Evolutionary conservation across 352 stramenopile species (phyloP).

Genomic region (Phytophthora ramorum): DNA sequence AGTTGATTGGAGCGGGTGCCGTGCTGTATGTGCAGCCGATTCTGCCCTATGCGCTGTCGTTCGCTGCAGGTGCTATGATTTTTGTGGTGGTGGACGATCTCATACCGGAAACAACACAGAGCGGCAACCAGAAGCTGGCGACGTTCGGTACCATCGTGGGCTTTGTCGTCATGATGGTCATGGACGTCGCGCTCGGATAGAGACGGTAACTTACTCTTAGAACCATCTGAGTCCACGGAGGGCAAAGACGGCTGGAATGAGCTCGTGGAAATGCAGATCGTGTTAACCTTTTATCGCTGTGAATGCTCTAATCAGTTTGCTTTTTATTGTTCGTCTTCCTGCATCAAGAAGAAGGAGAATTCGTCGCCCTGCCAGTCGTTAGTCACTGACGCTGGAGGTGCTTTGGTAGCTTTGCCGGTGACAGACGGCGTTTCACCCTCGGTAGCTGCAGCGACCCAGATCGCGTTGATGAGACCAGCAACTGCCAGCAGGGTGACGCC

Average conservation of each 20-base stretch:
- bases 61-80: conserved; percentile 92
- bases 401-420: background rate
- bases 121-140: conserved; percentile 88
- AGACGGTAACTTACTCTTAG: conserved; percentile 22
- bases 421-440: conserved; percentile 4
- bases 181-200: conserved; percentile 87
- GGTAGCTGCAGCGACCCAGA: conserved; percentile 51
- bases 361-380: conserved; percentile 39
- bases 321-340: conserved; percentile 35
- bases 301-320: conserved; percentile 15
- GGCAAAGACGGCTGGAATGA: background rate
- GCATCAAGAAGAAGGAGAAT: conserved; percentile 65
- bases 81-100: conserved; percentile 93
- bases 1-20: conserved; percentile 84
- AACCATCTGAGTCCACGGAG: conserved; percentile 3
- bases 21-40: conserved; percentile 90
- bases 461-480: conserved; percentile 54
- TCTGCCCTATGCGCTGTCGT: conserved; percentile 91
- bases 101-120: conserved; percentile 90
- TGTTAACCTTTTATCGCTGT: conserved; percentile 16
- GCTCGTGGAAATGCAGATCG: conserved; percentile 30
- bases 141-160: conserved; percentile 88
- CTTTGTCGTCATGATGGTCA: conserved; percentile 94
- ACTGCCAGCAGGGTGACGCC: conserved; percentile 50
- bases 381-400: background rate